Evolutionary conservation across 1,284 basidiomycete genomes (phyloP), one percentile per base, ranked within the genome.

Genomic region (Ceratobasidium papillatum): DNA sequence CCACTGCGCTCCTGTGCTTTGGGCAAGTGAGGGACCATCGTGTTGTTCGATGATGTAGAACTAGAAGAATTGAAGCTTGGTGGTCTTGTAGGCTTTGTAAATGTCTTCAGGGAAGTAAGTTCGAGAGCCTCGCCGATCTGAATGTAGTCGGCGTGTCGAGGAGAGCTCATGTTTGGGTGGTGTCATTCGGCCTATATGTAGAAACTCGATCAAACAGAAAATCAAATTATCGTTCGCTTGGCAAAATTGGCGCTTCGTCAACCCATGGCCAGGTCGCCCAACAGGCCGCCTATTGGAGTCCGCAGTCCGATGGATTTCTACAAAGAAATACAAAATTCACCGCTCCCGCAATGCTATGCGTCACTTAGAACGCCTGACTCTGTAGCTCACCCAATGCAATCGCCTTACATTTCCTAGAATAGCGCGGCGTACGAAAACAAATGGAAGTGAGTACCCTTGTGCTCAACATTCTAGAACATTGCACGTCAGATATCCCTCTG

Each of bases 101-200:
- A 41, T 45, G 38, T 52, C 17, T 49, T 11, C 30, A 32, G 41
- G 9, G 36, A 38, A 17, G 2, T 1, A 27, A 22, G 12, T 51
- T 41, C 43, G 52, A n/a, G 36, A 36, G 38, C 19, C 7, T 71
- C 68, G 68, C 61, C 22, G 34, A 71, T 61, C 4, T 25, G 56
- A n/a, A 59, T 19, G 34, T 71, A 71, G 22, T 54, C 27, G 0
- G 68, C 41, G 30, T 27, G 52, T 30, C 38, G 68, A 2, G 68
- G 56, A n/a, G 68, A 7, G 68, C 61, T 59, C 68, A 61, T 71
- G 41, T 36, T 52, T 27, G 49, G 43, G 68, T 4, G 9, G 47
- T 22, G 32, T 32, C 17, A 22, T 4, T n/a, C 27, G 19, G 27
- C 4, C 2, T 59, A 71, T 58, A 34, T 71, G 36, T 47, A 43